Percentiles rank a stretch among this genome's conserved stretches.
Conservation (phyloP, 495 filamentous ascomycete species). For the Hypoxylon trugodes region DNA sequence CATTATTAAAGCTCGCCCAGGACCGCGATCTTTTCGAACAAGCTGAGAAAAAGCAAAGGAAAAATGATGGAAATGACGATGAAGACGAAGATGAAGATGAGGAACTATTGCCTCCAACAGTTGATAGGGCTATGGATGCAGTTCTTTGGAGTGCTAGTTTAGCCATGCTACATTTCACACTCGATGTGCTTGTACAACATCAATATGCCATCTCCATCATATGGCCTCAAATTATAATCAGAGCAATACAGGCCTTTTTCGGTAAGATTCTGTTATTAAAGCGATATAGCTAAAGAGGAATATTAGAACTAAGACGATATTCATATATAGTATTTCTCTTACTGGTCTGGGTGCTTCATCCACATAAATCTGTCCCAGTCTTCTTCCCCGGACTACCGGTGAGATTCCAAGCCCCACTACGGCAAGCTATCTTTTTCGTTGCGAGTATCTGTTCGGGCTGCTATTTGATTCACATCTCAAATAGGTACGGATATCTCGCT, state of each 20-base stretch:
- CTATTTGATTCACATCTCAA: conserved; percentile 83
- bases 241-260: conserved; percentile 58
- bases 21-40: conserved; percentile 61
- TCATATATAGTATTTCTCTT: conserved; percentile 64
- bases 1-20: conserved; percentile 70
- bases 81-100: conserved; percentile 44
- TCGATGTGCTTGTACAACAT: conserved; percentile 89
- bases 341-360: conserved; percentile 68
- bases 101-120: conserved; percentile 44
- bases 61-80: conserved; percentile 46
- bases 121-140: conserved; percentile 65
- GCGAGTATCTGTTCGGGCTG: conserved; percentile 67
- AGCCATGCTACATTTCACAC: conserved; percentile 82
- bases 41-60: conserved; percentile 45
- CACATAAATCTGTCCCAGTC: conserved; percentile 52
- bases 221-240: conserved; percentile 63
- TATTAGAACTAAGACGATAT: conserved; percentile 32
- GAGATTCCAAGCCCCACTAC: conserved; percentile 55
- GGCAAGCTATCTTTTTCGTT: conserved; percentile 69
- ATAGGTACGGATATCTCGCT: conserved; percentile 78
- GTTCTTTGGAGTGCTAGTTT: conserved; percentile 76
- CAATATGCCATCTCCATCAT: conserved; percentile 81
- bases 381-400: conserved; percentile 55
- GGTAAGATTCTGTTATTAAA: conserved; percentile 48
- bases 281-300: neutral